Conservation (phyloP, 768 basidiomycete genomes). For the Auriscalpium microsporum region DNA sequence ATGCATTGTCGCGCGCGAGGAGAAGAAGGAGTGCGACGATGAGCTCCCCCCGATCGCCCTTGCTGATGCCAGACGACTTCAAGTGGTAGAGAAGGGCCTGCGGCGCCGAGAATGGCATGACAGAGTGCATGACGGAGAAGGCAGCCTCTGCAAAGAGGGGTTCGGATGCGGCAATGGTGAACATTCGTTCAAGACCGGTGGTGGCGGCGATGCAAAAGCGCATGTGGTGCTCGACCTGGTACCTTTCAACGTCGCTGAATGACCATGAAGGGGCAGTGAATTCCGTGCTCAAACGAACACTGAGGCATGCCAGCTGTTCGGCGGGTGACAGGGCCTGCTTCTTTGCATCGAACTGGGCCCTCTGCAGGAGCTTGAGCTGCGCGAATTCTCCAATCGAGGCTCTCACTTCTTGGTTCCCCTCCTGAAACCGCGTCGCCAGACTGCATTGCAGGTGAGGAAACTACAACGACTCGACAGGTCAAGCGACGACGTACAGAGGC, state of each 20-base stretch:
- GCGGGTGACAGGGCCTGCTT: background rate
- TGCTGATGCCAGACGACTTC: slow-evolving; percentile 9
- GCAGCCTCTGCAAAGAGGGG: slow-evolving; percentile 24
- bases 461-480: background rate
- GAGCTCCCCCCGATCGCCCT: slow-evolving; percentile 20
- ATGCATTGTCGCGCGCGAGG: slow-evolving; percentile 19
- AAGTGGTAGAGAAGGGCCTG: background rate
- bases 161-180: slow-evolving; percentile 22
- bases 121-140: slow-evolving; percentile 8
- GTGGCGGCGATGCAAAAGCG: slow-evolving; percentile 19
- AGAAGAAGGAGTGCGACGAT: slow-evolving; percentile 14
- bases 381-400: slow-evolving; percentile 8
- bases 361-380: slow-evolving; percentile 1
- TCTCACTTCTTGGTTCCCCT: background rate
- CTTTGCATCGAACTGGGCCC: background rate
- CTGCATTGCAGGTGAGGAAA: background rate
- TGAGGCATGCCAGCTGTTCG: slow-evolving; percentile 8
- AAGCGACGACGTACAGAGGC: slow-evolving; percentile 18
- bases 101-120: background rate
- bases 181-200: slow-evolving; percentile 11
- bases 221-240: slow-evolving; percentile 26
- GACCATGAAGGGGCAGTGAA: slow-evolving; percentile 17
- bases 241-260: slow-evolving; percentile 12
- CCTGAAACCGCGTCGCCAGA: slow-evolving; percentile 12
- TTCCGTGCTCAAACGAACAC: slow-evolving; percentile 20